These are phyloP conservation scores for Acer campestre DNA, from an alignment of 345 rosid species.

Conservation along the genomic window DNA sequence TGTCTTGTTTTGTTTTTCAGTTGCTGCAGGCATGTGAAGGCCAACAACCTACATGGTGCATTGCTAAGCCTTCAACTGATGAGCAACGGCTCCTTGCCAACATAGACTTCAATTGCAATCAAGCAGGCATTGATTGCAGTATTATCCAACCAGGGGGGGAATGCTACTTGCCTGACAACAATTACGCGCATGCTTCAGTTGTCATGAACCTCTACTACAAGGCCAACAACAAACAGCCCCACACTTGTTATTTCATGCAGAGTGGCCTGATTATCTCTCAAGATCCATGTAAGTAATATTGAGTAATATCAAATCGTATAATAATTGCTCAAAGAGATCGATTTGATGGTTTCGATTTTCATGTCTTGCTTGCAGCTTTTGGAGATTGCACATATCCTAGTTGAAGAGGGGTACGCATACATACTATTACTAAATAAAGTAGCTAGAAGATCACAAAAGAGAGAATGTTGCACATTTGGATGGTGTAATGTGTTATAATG, in stretches of 20 bases:
- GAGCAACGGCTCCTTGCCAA: slow-evolving; percentile 27
- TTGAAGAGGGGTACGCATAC: background rate
- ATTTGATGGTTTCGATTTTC: background rate
- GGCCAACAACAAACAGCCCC: slow-evolving; percentile 22
- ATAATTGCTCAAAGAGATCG: background rate
- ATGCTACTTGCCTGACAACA: slow-evolving; percentile 28
- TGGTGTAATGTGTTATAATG: background rate
- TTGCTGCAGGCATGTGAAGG: background rate
- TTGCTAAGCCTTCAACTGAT: slow-evolving; percentile 30
- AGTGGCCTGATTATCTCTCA: slow-evolving; percentile 17
- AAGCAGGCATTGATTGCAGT: slow-evolving; percentile 32
- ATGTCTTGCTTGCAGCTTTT: slow-evolving; percentile 9
- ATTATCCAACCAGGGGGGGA: slow-evolving; percentile 38
- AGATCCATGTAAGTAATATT: slow-evolving; percentile 5
- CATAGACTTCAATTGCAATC: slow-evolving; percentile 34
- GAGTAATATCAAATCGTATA: background rate
- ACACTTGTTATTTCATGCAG: slow-evolving; percentile 38
- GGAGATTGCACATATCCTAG: slow-evolving; percentile 7
- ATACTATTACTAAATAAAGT: background rate
- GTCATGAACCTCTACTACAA: slow-evolving; percentile 44
- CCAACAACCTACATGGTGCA: slow-evolving; percentile 27
- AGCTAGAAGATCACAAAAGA: background rate
- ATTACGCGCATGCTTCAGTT: slow-evolving; percentile 31
- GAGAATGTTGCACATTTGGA: too few species aligned
- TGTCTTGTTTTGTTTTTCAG: background rate